phyloP scores from a whole-genome alignment of 805 yeast species.

The Wickerhamiella brachini region DNA sequence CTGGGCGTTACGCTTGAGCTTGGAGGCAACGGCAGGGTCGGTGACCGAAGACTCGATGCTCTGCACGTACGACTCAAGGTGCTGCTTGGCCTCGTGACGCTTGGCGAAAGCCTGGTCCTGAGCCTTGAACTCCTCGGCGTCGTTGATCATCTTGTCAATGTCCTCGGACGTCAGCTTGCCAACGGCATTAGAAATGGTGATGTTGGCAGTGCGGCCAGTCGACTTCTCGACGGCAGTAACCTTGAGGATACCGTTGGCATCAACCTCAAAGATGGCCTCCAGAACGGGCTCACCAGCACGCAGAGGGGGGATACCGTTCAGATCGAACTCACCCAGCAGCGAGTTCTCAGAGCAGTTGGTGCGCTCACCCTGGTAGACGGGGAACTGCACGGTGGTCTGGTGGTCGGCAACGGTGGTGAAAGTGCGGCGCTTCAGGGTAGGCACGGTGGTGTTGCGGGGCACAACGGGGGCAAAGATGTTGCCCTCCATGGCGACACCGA shows the following conservation, averaged over 20 bases:
- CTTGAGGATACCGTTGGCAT: slow-evolving; percentile 94
- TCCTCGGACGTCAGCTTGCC: slow-evolving; percentile 97
- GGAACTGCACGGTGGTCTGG: slow-evolving; percentile 97
- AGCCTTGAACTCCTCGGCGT: slow-evolving; percentile 94
- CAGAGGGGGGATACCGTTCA: slow-evolving; percentile 94
- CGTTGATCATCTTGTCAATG: slow-evolving; percentile 93
- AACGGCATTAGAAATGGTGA: slow-evolving; percentile 95
- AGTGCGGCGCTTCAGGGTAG: slow-evolving; percentile 93
- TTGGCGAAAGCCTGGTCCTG: slow-evolving; percentile 91
- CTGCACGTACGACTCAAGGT: slow-evolving; percentile 86
- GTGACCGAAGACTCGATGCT: slow-evolving; percentile 91
- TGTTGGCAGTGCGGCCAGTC: slow-evolving; percentile 94
- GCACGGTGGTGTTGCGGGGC: slow-evolving; percentile 96
- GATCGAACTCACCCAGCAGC: slow-evolving; percentile 92
- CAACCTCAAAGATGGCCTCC: slow-evolving; percentile 93
- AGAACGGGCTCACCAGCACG: slow-evolving; percentile 98
- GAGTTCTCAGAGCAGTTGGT: slow-evolving; percentile 91
- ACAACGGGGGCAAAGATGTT: slow-evolving; percentile 97
- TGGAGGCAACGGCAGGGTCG: slow-evolving; percentile 95
- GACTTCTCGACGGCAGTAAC: slow-evolving; percentile 96
- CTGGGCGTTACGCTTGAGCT: slow-evolving; percentile 94
- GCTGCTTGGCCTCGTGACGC: slow-evolving; percentile 89
- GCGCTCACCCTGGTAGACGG: slow-evolving; percentile 97
- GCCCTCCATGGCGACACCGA: slow-evolving; percentile 98
- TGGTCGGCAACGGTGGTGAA: slow-evolving; percentile 96